Evolutionary conservation across 2,329 filamentous ascomycete species (phyloP).

Genomic region (Cordyceps militaris): DNA sequence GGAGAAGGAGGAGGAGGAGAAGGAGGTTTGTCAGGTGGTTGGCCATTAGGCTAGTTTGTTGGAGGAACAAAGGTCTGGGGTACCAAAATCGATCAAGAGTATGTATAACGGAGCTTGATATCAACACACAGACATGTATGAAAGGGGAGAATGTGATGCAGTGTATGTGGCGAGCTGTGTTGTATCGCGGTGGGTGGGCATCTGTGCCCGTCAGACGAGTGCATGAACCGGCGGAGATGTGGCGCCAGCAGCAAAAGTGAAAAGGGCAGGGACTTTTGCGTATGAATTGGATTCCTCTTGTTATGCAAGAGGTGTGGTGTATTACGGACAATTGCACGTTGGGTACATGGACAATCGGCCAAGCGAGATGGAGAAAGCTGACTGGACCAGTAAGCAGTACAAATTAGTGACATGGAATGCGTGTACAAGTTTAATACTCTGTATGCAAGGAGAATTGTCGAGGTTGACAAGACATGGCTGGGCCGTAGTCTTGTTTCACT

Average conservation of each 20-base stretch:
- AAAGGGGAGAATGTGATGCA: neutral
- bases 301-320: no score
- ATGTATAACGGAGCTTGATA: neutral
- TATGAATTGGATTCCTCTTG: neutral
- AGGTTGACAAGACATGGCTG: no score
- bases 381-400: no score
- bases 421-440: no score
- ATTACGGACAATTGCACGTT: no score
- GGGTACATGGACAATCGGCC: no score
- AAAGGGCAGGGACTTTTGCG: neutral
- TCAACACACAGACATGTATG: neutral
- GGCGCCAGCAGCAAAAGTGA: neutral
- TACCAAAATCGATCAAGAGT: neutral
- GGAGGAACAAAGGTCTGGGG: neutral
- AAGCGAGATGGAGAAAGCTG: no score
- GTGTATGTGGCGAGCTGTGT: neutral
- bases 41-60: no score
- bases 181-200: neutral
- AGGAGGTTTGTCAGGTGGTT: neutral
- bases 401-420: no score
- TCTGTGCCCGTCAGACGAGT: conserved; percentile 1
- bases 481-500: no score
- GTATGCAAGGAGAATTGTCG: no score
- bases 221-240: conserved; percentile 7
- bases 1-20: neutral